Evolutionary conservation across 768 basidiomycete genomes (phyloP).

Genomic region (Exidia glandulosa): DNA sequence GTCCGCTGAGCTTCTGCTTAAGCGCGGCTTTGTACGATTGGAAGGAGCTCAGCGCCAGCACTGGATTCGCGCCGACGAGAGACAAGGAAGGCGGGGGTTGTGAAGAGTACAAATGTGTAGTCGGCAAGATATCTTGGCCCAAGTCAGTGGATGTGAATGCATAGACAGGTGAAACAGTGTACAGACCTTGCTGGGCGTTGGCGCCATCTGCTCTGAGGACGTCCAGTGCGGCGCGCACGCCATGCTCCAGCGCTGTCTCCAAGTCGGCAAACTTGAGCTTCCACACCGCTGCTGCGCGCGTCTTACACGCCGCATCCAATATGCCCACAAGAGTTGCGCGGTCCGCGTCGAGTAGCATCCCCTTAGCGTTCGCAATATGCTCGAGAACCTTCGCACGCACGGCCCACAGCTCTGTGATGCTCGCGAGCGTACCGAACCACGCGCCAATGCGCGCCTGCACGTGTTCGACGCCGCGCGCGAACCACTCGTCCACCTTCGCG

Average conservation of each 20-base stretch:
- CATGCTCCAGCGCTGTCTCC: conserved; percentile 27
- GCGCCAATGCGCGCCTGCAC: conserved; percentile 34
- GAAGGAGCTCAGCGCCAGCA: conserved; percentile 34
- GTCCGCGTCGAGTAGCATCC: conserved; percentile 42
- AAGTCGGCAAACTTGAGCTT: conserved; percentile 32
- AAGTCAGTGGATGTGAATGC: conserved; percentile 3
- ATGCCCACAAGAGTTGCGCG: conserved; percentile 27
- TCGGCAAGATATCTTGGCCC: conserved; percentile 37
- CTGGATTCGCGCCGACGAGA: conserved; percentile 25
- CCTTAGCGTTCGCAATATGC: conserved; percentile 29
- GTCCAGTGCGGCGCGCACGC: conserved; percentile 21
- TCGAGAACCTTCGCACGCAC: conserved; percentile 37
- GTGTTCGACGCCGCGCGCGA: conserved; percentile 36
- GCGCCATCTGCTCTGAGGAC: conserved; percentile 19
- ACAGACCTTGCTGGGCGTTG: conserved; percentile 20
- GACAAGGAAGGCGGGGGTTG: conserved; percentile 37
- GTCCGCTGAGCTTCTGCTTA: conserved; percentile 51
- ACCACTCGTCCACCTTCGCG: conserved; percentile 52
- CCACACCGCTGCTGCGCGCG: conserved; percentile 51
- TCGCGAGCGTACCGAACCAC: conserved; percentile 53
- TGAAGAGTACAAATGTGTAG: conserved; percentile 45
- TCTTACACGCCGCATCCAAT: conserved; percentile 45
- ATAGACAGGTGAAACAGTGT: background rate
- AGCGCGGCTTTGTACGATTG: conserved; percentile 51
- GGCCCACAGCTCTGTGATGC: conserved; percentile 59